Percentiles rank a stretch among this genome's conserved stretches.
phyloP scores from a whole-genome alignment of 2,329 filamentous ascomycete genomes.

The Tolypocladium album region DNA sequence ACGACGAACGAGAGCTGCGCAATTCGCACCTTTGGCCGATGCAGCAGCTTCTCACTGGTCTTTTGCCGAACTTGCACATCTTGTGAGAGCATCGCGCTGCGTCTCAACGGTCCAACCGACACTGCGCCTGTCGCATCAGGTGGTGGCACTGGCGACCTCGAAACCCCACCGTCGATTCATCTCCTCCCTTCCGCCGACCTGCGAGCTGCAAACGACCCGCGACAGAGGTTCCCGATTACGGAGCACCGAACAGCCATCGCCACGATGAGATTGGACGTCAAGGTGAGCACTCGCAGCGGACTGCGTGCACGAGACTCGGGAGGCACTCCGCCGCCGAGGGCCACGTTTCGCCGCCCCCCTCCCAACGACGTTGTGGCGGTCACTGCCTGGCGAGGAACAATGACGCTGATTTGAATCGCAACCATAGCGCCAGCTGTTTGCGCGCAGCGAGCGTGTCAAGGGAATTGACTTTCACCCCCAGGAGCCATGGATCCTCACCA shows the following conservation, averaged over 20 bases:
- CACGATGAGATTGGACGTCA: constrained; percentile 32
- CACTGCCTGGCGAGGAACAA: background rate
- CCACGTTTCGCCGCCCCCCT: background rate
- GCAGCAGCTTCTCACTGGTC: background rate
- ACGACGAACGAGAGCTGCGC: background rate
- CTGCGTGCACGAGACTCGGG: background rate
- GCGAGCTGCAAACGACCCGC: background rate
- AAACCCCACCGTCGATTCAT: constrained; percentile 1
- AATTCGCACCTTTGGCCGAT: background rate
- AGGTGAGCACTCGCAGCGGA: constrained; percentile 17
- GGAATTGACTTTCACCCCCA: constrained; percentile 94
- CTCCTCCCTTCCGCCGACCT: background rate
- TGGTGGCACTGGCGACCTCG: background rate
- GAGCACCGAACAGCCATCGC: background rate
- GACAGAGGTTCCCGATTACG: background rate
- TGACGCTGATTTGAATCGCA: constrained; percentile 1
- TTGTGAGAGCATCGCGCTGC: background rate
- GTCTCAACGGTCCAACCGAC: background rate
- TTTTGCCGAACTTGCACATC: background rate
- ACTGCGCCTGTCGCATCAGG: constrained; percentile 1
- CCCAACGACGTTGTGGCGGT: background rate
- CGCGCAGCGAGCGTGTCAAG: constrained; percentile 91
- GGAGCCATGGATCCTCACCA: constrained; percentile 94
- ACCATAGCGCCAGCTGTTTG: constrained; percentile 38
- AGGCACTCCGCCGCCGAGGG: background rate